Evolutionary conservation across 2,329 filamentous ascomycete genomes (phyloP).

Genomic region (Aspergillus uvarum): DNA sequence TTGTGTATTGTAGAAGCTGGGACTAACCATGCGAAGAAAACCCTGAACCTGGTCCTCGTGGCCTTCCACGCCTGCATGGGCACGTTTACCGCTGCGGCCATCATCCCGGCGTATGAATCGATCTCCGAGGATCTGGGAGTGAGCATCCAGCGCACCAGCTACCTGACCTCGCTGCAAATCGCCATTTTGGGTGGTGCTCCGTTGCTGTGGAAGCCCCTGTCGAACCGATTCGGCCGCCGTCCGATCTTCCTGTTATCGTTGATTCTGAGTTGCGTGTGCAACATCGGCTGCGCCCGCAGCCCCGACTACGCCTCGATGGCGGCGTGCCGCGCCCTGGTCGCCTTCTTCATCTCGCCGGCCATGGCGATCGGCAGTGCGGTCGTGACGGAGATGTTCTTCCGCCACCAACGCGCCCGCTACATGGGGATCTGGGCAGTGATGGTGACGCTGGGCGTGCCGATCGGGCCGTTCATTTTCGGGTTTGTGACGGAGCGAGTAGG

Average conservation of each 20-base stretch:
- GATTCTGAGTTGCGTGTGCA: conserved; percentile 48
- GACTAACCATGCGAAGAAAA: conserved; percentile 19
- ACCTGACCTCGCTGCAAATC: conserved; percentile 56
- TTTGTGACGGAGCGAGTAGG: conserved; percentile 51
- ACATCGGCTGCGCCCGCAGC: conserved; percentile 54
- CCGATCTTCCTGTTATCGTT: conserved; percentile 55
- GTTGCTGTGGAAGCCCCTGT: conserved; percentile 56
- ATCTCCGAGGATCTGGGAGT: conserved; percentile 53
- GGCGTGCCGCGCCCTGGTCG: conserved; percentile 49
- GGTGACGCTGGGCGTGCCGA: conserved; percentile 49
- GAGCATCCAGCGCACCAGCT: conserved; percentile 51
- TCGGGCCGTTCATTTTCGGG: conserved; percentile 33
- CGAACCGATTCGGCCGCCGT: conserved; percentile 53
- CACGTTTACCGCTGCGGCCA: conserved; percentile 54
- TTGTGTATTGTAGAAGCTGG: background rate
- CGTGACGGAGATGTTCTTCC: conserved; percentile 57
- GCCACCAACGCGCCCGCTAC: conserved; percentile 50
- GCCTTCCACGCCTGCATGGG: conserved; percentile 58
- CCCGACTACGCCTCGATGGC: conserved; percentile 51
- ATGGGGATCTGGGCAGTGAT: conserved; percentile 58
- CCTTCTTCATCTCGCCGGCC: conserved; percentile 56
- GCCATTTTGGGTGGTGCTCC: conserved; percentile 53
- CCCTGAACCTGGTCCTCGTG: conserved; percentile 49
- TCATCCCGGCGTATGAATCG: conserved; percentile 52
- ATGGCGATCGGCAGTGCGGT: conserved; percentile 54